Conservation (phyloP, 768 basidiomycete genomes). For the Amanita pseudoporphyria region DNA sequence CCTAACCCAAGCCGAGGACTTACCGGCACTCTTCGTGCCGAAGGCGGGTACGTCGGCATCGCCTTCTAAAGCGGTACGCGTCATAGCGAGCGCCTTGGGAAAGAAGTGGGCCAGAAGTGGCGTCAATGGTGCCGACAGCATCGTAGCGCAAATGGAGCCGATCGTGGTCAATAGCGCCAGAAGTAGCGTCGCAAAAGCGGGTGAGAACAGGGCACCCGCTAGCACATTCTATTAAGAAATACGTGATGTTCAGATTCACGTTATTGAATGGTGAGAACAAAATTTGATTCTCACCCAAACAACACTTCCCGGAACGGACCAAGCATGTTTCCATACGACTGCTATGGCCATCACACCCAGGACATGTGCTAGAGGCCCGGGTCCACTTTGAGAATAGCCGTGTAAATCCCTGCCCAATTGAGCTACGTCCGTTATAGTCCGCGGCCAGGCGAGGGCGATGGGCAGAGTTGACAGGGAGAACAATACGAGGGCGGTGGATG, state of each 20-base stretch:
- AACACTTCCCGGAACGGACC: conserved; percentile 93
- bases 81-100: conserved; percentile 79
- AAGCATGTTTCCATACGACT: conserved; percentile 93
- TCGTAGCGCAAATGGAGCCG: conserved; percentile 75
- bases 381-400: conserved; percentile 66
- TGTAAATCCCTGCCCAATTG: conserved; percentile 68
- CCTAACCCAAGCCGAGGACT: conserved; percentile 66
- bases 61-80: conserved; percentile 70
- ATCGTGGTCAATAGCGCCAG: conserved; percentile 80
- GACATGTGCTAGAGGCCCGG: conserved; percentile 61
- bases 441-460: conserved; percentile 69
- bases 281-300: conserved; percentile 58
- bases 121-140: conserved; percentile 74
- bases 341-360: conserved; percentile 74
- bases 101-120: conserved; percentile 76
- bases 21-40: conserved; percentile 16
- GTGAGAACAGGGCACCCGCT: conserved; percentile 79
- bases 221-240: conserved; percentile 62
- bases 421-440: conserved; percentile 65
- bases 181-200: conserved; percentile 70
- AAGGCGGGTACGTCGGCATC: conserved; percentile 38
- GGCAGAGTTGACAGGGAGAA: conserved; percentile 74
- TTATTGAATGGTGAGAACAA: background rate
- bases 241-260: too few relatives aligned
- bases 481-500: conserved; percentile 61